phyloP scores from a whole-genome alignment of 148 eudicot species.

The Camellia japonica region DNA sequence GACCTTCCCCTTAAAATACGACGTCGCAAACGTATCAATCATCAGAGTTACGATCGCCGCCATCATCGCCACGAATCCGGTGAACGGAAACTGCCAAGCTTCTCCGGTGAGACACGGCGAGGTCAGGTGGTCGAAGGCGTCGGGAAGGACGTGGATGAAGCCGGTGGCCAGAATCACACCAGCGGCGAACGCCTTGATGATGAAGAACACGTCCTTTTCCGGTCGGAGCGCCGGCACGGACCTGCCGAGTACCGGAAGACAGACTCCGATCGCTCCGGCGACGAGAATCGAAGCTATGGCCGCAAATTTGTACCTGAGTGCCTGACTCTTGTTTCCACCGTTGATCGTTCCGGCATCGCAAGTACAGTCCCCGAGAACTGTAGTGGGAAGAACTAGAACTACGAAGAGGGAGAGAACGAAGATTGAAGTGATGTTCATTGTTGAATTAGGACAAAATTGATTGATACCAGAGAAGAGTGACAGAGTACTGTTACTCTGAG shows the following conservation, averaged over 20 bases:
- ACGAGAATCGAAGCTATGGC: constrained; percentile 25
- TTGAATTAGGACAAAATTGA: no score
- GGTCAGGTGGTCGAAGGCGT: constrained; percentile 29
- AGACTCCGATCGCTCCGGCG: constrained; percentile 26
- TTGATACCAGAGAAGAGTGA: no score
- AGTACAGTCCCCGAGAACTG: constrained; percentile 11
- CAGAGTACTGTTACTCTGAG: no score
- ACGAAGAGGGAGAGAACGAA: neutral
- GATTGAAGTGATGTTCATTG: neutral
- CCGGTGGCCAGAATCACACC: constrained; percentile 47
- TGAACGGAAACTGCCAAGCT: constrained; percentile 37
- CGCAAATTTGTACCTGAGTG: constrained; percentile 26
- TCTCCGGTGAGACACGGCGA: constrained; percentile 29
- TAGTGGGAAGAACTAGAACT: constrained; percentile 7
- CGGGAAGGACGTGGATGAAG: constrained; percentile 35
- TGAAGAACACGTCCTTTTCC: constrained; percentile 26
- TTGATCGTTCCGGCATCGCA: neutral
- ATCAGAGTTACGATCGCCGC: constrained; percentile 36
- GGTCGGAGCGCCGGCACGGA: constrained; percentile 1
- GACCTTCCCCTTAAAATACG: constrained; percentile 14
- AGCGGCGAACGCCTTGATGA: constrained; percentile 40
- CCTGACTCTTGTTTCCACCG: constrained; percentile 1
- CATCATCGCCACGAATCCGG: constrained; percentile 28
- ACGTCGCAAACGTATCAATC: constrained; percentile 39
- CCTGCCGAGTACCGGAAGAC: constrained; percentile 30